These are phyloP conservation scores for Auricularia cornea DNA, from an alignment of 768 basidiomycete genomes.

Conservation along the genomic window DNA sequence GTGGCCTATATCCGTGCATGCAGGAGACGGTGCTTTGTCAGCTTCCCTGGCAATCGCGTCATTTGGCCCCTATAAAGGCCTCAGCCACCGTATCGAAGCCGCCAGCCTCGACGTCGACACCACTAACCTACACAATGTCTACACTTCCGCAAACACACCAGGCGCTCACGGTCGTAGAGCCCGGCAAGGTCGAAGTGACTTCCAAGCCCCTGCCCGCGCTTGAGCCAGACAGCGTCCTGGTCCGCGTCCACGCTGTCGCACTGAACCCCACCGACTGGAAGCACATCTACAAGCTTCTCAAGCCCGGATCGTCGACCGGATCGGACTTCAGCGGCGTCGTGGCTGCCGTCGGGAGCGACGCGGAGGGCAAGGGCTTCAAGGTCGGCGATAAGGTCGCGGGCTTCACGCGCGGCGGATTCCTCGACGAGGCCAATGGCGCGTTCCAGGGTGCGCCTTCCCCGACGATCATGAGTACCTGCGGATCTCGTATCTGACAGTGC, in stretches of 20 bases:
- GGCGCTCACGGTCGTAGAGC: slow-evolving; percentile 4
- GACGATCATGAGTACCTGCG: neutral
- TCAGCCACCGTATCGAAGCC: no score
- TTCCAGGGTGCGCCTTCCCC: slow-evolving; percentile 11
- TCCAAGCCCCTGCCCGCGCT: slow-evolving; percentile 5
- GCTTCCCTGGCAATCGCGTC: no score
- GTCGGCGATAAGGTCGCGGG: slow-evolving; percentile 16
- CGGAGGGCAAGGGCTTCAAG: slow-evolving; percentile 10
- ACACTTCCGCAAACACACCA: neutral
- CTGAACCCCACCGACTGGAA: slow-evolving; percentile 17
- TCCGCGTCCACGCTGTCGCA: slow-evolving; percentile 6
- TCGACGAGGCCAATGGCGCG: slow-evolving; percentile 10
- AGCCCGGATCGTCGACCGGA: slow-evolving; percentile 11
- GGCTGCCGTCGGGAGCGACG: slow-evolving; percentile 11
- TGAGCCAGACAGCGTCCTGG: slow-evolving; percentile 2
- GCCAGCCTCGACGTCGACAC: no score
- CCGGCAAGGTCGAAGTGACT: slow-evolving; percentile 4
- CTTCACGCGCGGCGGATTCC: slow-evolving; percentile 11
- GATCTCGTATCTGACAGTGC: neutral
- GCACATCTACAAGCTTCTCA: slow-evolving; percentile 11
- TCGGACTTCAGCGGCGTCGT: slow-evolving; percentile 16
- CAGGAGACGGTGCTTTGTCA: no score
- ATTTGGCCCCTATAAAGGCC: no score
- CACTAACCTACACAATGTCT: neutral
- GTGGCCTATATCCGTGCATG: no score